Base-by-base conservation (phyloP, 2,329 filamentous ascomycete species). In the Tetracladium maxilliforme region DNA sequence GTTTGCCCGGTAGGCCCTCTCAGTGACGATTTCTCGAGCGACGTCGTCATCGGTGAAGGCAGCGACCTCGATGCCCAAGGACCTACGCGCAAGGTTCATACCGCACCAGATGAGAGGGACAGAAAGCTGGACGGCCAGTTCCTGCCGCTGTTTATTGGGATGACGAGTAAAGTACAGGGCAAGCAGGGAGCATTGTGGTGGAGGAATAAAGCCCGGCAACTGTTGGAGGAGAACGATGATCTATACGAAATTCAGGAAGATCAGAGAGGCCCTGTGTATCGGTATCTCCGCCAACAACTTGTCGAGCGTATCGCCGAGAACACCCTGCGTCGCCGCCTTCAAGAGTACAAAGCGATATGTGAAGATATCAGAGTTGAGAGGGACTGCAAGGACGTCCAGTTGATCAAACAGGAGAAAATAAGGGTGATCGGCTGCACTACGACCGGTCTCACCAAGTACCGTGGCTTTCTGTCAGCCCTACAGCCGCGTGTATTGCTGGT, bases 401-500 rank as follows among this genome's bases (percentile, higher is more conserved):
- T 46, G 9, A 37, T 47, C 78, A 90, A 53, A 77, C 90, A 50
- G 77, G 79, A 40, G 23, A 48, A 53, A 10, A 41, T 42, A 12
- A 49, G 46, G 21, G 24, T 48, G 2, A 38, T 49, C 18, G 46
- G 44, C 4, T 48, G 45, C 16, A 81, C 75, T 1, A 77, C 70
- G 0, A 80, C 75, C 0, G 75, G 75, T 5, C 43, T 81, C 10
- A 72, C 68, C 42, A 81, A 80, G 36, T 78, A 80, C 34, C 62
- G 75, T 10, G 61, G 58, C 4, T 49, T 80, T 1, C 47, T 81
- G 9, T 55, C 70, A 4, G 61, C 63, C 13, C 37, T 79, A 4
- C 56, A 61, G n/a, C 71, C 74, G 2, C 64, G 57, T 23, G 52
- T 71, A 4, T 56, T 78, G 1, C 43, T 81, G 13, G 68, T 81